Base-by-base conservation (phyloP, 257 asterid species). In the Nicotiana sylvestris region DNA sequence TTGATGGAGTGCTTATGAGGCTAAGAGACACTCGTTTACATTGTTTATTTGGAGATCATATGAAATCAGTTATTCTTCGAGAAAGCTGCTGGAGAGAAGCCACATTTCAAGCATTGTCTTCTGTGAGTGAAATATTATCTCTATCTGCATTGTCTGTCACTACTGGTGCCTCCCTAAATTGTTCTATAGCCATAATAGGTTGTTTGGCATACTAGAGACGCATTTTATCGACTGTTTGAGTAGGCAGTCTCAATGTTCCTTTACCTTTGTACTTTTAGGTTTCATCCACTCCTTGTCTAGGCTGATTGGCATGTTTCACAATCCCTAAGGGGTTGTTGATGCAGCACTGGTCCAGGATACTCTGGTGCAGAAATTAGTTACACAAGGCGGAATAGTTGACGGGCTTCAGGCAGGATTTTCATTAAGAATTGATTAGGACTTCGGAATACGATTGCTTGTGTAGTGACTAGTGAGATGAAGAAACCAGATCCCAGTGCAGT, bases 1-100 rank as follows among this genome's bases (percentile, higher is more conserved):
- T 96, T 81, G 99, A 96, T 85, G 99, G 99, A 81, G 98, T 88
- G 88, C 97, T 94, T 65, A 89, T 96, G 97, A 92, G 99, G 90
- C 84, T 96, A 90, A 93, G 99, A 88, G 99, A 94, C 85, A 94
- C 98, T 57, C 99, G 98, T 61, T 84, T 94, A 91, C 98, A 93
- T 83, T 96, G 98, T 83, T 84, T 87, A 77, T 96, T 94, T 69
- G 83, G 61, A 81, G 94, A 87, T 39, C 76, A 78, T 89, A 43
- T 66, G 13, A 86, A 88, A 80, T 93, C 98, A 30, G 86, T 85
- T 86, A 81, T 96, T 88, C 97, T 93, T 86, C 93, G 96, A 79
- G 97, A 95, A 88, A 89, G 85, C 91, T 94, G 97, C 93, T 95
- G 97, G 95, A 94, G 97, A 85, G 98, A 93, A 87, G 92, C 91